Conservation (phyloP, 1,284 basidiomycete species). For the Veloporphyrellus conicus region DNA sequence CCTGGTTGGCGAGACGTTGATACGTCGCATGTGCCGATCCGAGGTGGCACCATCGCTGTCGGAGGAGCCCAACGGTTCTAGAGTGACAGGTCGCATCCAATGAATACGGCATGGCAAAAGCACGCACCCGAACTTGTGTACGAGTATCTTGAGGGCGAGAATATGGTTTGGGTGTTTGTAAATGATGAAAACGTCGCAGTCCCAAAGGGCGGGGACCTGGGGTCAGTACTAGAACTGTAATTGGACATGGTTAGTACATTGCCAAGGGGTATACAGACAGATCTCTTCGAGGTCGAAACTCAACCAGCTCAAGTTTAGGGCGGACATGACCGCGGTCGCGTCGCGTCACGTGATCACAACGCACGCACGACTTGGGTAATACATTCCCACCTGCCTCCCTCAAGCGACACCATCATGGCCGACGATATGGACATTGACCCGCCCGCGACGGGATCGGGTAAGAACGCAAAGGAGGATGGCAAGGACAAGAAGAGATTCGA, state of each 20-base stretch:
- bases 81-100: slow-evolving; percentile 1
- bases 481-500: slow-evolving; percentile 82
- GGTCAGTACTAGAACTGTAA: slow-evolving; percentile 36
- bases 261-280: too few species aligned
- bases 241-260: slow-evolving; percentile 35
- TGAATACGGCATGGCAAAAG: neutral
- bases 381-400: neutral
- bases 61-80: slow-evolving; percentile 36
- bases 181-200: slow-evolving; percentile 49
- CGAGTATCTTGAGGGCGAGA: slow-evolving; percentile 44
- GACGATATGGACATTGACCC: slow-evolving; percentile 81
- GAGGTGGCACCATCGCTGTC: slow-evolving; percentile 40
- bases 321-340: slow-evolving; percentile 32
- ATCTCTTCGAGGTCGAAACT: slow-evolving; percentile 16
- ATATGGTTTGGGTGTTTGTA: slow-evolving; percentile 39
- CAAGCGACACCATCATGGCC: slow-evolving; percentile 43
- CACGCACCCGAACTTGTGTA: slow-evolving; percentile 37
- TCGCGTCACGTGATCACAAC: slow-evolving; percentile 29
- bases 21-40: slow-evolving; percentile 38
- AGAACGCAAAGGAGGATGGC: slow-evolving; percentile 45
- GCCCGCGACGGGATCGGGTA: slow-evolving; percentile 39
- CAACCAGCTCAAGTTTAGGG: slow-evolving; percentile 35
- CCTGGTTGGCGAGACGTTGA: slow-evolving; percentile 39
- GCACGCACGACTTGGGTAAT: slow-evolving; percentile 19
- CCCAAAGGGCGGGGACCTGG: slow-evolving; percentile 46